Evolutionary conservation across 371 early-diverging fungal species (phyloP), one percentile per base, ranked within the genome.

Genomic region (Neoconidiobolus thromboides): DNA sequence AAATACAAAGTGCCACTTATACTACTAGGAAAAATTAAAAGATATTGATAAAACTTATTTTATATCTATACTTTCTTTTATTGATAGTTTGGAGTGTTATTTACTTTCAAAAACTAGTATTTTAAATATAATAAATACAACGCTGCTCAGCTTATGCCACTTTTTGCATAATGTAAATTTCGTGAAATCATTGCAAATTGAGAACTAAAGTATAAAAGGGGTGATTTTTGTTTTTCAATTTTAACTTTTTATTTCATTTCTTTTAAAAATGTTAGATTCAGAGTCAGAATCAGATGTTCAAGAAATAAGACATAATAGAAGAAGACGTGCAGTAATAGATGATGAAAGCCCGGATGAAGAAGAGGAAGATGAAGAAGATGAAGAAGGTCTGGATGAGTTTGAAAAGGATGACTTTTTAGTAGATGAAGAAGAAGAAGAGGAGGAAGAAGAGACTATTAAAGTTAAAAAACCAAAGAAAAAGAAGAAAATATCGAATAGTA

Each of bases 351-450:
- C 55, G 12, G 61, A 61, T 26, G 67, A 72, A 12, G 70, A 67
- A 10, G 67, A 63, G 0, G 71, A 62, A 0, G 67, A 66, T 0
- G 68, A 66, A 1, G 67, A 62, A 12, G 69, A 60, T 4, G 65
- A 62, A 2, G 68, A 63, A 1, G 66, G 63, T 10, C 68, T 59
- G 7, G 61, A 61, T 1, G 26, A 26, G 26, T 48, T 54, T 60
- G 26, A 43, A 61, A 15, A 63, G 55, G 26, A 61, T 37, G 41
- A 37, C 10, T 58, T 58, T 48, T 55, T 47, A n/a, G 64, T 66
- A 37, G 61, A 61, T 48, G 68, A 68, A 39, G 68, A 68, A 47
- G 79, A 79, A 48, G 80, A 79, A 42, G 73, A 71, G 43, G 77
- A 77, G 26, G 26, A 26, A 36, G 68, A 72, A 60, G 76, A 75